Evolutionary conservation across 768 basidiomycete genomes (phyloP).

Genomic region (Russula olivacea): DNA sequence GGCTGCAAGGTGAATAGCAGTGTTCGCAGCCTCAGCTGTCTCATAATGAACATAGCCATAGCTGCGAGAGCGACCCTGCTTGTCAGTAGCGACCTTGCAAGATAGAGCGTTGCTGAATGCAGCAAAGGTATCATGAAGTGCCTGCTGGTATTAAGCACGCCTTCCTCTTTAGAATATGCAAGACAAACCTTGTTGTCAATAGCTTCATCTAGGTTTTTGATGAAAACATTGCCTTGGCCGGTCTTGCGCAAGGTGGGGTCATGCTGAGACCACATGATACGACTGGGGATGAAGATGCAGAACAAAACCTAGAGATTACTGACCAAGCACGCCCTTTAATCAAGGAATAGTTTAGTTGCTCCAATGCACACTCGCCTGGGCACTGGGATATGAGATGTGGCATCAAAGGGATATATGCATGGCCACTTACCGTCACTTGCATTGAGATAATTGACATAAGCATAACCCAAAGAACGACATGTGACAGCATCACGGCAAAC

Average conservation of each 20-base stretch:
- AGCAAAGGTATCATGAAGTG: conserved; percentile 98
- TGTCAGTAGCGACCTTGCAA: conserved; percentile 98
- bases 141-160: conserved; percentile 42
- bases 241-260: conserved; percentile 99
- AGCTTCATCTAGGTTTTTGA: conserved; percentile 95
- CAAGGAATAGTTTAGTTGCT: conserved; percentile 98
- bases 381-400: conserved; percentile 13
- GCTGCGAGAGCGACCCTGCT: conserved; percentile 91
- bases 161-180: neutral
- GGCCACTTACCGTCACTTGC: conserved; percentile 71
- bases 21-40: conserved; percentile 94
- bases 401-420: neutral
- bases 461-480: conserved; percentile 98
- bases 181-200: conserved; percentile 89
- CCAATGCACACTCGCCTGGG: conserved; percentile 91
- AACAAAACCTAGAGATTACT: conserved; percentile 27
- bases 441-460: conserved; percentile 99
- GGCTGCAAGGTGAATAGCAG: too few relatives aligned
- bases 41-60: conserved; percentile 99
- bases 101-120: conserved; percentile 98
- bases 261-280: conserved; percentile 99
- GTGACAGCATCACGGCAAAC: conserved; percentile 99
- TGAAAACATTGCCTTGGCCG: conserved; percentile 99
- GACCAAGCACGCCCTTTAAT: conserved; percentile 98
- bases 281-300: conserved; percentile 44